phyloP scores from a whole-genome alignment of 2,329 filamentous ascomycete genomes.

The Lizonia empirigonia region DNA sequence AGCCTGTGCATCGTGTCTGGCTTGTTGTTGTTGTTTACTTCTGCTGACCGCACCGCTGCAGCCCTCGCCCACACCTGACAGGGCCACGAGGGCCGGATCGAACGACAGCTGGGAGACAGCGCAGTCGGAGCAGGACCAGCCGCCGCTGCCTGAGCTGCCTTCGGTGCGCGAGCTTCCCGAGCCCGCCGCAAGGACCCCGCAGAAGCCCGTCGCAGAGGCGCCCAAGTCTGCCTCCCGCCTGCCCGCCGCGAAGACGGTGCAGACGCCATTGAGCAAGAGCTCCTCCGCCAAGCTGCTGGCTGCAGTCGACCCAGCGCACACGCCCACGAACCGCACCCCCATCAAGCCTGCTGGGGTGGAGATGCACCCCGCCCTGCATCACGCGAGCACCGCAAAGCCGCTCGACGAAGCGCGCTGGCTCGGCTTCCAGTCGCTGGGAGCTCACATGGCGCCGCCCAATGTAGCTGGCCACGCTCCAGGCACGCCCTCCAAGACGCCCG shows the following conservation, averaged over 20 bases:
- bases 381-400: conserved; percentile 73
- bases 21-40: conserved; percentile 38
- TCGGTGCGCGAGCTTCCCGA: conserved; percentile 30
- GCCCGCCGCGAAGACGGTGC: conserved; percentile 30
- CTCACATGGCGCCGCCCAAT: conserved; percentile 57
- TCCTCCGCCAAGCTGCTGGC: conserved; percentile 31
- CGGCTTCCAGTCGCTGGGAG: conserved; percentile 74
- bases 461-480: conserved; percentile 55
- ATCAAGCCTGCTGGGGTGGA: conserved; percentile 75
- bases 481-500: conserved; percentile 67
- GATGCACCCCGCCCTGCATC: conserved; percentile 89
- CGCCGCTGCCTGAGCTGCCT: conserved; percentile 24
- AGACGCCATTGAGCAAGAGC: conserved; percentile 57
- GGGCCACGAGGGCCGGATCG: conserved; percentile 19
- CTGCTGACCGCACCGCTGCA: conserved; percentile 29
- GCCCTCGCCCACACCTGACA: conserved; percentile 35
- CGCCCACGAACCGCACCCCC: conserved; percentile 67
- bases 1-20: neutral
- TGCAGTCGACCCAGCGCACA: conserved; percentile 32
- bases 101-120: conserved; percentile 39
- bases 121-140: conserved; percentile 26
- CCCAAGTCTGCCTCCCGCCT: conserved; percentile 28
- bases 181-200: conserved; percentile 30
- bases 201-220: conserved; percentile 25
- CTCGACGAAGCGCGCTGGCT: conserved; percentile 80